Conservation (phyloP, 768 basidiomycete genomes). For the Termitomyces sp. region DNA sequence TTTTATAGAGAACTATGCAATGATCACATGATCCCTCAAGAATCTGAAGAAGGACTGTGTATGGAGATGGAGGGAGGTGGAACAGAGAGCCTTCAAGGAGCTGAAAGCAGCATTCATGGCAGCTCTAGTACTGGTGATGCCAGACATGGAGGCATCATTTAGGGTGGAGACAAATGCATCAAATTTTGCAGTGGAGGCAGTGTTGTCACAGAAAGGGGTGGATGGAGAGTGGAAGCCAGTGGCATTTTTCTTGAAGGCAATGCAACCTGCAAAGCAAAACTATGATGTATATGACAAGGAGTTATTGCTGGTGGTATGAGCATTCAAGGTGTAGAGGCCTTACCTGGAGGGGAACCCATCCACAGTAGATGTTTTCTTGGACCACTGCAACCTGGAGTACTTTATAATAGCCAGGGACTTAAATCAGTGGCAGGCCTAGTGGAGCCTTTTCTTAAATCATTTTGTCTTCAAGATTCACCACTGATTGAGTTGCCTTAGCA, state of each 20-base stretch:
- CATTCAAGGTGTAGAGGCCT: too few relatives aligned
- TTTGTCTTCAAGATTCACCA: too few relatives aligned
- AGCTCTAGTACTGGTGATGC: slow-evolving; percentile 22
- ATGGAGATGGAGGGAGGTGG: too few relatives aligned
- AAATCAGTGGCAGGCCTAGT: too few relatives aligned
- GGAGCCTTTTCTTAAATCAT: too few relatives aligned
- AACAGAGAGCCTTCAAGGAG: slow-evolving; percentile 20
- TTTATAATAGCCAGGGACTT: too few relatives aligned
- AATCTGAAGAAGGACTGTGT: too few relatives aligned
- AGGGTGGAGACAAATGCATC: slow-evolving; percentile 9
- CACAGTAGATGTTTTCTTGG: too few relatives aligned
- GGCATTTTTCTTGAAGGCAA: slow-evolving; percentile 19
- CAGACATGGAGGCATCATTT: not conserved
- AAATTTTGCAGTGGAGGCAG: slow-evolving; percentile 9
- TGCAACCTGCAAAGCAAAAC: slow-evolving; percentile 30
- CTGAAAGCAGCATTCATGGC: slow-evolving; percentile 24
- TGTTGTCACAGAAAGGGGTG: slow-evolving; percentile 18
- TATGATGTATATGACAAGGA: slow-evolving; percentile 42
- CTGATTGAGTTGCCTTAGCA: slow-evolving; percentile 14
- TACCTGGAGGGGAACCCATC: too few relatives aligned
- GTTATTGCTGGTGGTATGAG: slow-evolving; percentile 10
- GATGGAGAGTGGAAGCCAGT: slow-evolving; percentile 24
- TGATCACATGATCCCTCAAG: too few relatives aligned
- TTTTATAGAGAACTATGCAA: too few relatives aligned
- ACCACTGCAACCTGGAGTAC: too few relatives aligned